Conservation (phyloP, 179 eudicot species). For the Patellifolia procumbens region DNA sequence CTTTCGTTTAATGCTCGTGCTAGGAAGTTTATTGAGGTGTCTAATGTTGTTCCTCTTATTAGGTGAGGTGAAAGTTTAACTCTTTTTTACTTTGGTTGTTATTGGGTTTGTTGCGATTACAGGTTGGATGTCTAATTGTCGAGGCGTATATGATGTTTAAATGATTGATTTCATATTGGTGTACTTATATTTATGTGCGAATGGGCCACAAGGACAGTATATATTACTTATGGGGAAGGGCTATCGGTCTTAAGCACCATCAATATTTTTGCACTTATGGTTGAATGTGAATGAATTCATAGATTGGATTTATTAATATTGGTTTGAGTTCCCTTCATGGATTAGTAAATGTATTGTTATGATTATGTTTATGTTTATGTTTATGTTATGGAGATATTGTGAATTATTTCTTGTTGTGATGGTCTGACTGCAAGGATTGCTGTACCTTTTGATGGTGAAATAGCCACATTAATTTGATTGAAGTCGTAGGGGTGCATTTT, state of each 20-base stretch:
- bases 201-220: too few relatives aligned
- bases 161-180: background rate
- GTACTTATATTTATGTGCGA: too few relatives aligned
- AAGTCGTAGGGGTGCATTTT: too few relatives aligned
- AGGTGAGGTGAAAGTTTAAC: constrained; percentile 43
- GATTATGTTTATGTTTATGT: too few relatives aligned
- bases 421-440: background rate
- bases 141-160: too few relatives aligned
- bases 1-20: constrained; percentile 79
- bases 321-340: background rate
- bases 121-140: too few relatives aligned
- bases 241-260: too few relatives aligned
- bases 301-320: background rate
- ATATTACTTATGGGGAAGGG: too few relatives aligned
- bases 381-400: background rate
- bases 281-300: too few relatives aligned
- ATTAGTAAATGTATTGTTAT: background rate
- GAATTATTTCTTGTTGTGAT: background rate
- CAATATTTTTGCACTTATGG: background rate
- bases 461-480: background rate
- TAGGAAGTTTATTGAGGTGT: constrained; percentile 47
- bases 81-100: constrained; percentile 1
- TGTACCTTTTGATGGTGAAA: too few relatives aligned
- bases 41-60: constrained; percentile 66
- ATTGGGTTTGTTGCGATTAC: background rate